phyloP scores from a whole-genome alignment of 1,139 yeast species.

The Taphrina populina region DNA sequence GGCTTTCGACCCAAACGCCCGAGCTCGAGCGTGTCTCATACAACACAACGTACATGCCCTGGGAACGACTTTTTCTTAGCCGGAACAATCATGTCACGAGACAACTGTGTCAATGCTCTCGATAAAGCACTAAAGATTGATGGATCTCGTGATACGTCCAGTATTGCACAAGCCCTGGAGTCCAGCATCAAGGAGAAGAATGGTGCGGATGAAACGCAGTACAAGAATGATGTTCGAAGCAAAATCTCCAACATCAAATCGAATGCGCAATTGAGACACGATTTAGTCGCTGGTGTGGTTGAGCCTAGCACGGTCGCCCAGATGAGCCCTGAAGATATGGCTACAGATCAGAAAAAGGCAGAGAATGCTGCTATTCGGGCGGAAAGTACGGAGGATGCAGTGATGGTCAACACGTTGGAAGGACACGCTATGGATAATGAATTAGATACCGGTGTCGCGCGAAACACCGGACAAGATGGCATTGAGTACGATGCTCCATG shows the following conservation, averaged over 20 bases:
- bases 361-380: constrained; percentile 25
- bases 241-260: constrained; percentile 18
- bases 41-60: too few species aligned
- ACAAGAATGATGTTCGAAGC: constrained; percentile 20
- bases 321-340: constrained; percentile 20
- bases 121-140: constrained; percentile 13
- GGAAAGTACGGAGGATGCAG: constrained; percentile 2
- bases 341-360: constrained; percentile 19
- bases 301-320: not conserved
- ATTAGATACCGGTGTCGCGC: constrained; percentile 15
- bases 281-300: constrained; percentile 1
- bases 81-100: constrained; percentile 34
- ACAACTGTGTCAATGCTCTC: constrained; percentile 15
- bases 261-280: constrained; percentile 3
- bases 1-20: too few species aligned
- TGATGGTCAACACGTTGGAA: constrained; percentile 13
- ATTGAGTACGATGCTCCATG: constrained; percentile 32
- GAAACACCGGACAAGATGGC: constrained; percentile 32
- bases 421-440: not conserved
- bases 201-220: constrained; percentile 7
- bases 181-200: constrained; percentile 6
- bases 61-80: too few species aligned
- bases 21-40: too few species aligned
- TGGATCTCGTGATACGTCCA: not conserved
- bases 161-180: constrained; percentile 9